Evolutionary conservation across 148 eudicot genomes (phyloP).

Genomic region (Oxyria digyna): DNA sequence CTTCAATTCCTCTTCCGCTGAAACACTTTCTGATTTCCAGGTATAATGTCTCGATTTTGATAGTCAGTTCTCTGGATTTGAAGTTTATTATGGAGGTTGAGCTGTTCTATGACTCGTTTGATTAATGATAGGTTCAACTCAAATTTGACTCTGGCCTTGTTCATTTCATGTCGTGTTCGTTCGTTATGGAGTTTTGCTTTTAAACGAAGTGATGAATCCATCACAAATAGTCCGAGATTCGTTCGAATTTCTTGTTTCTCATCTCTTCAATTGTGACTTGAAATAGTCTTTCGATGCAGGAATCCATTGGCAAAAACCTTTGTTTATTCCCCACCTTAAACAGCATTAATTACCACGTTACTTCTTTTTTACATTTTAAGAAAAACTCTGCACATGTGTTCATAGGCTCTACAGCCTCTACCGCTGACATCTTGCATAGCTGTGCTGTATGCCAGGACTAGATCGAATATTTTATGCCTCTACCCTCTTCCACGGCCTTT

Average conservation of each 20-base stretch:
- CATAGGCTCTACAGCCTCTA: neutral
- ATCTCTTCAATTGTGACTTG: neutral
- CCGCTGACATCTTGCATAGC: neutral
- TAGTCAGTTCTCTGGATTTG: neutral
- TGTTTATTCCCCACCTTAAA: neutral
- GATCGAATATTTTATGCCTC: neutral
- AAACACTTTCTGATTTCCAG: neutral
- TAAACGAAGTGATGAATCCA: neutral
- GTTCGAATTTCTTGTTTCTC: neutral
- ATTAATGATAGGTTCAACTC: neutral
- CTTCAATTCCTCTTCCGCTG: neutral
- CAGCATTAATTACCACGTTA: neutral
- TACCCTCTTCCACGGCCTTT: neutral
- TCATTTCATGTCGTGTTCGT: neutral
- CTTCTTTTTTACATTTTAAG: neutral
- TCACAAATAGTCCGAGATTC: neutral
- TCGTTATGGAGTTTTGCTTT: neutral
- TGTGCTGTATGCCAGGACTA: neutral
- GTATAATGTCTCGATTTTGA: neutral
- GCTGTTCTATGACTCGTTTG: neutral
- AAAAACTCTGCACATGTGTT: neutral
- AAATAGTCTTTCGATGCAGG: neutral
- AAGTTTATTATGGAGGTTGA: neutral
- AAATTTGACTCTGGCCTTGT: neutral
- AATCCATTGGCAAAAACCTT: neutral